Evolutionary conservation across 2,329 filamentous ascomycete genomes (phyloP), one percentile per base, ranked within the genome.

Genomic region (Claviceps sorghi): DNA sequence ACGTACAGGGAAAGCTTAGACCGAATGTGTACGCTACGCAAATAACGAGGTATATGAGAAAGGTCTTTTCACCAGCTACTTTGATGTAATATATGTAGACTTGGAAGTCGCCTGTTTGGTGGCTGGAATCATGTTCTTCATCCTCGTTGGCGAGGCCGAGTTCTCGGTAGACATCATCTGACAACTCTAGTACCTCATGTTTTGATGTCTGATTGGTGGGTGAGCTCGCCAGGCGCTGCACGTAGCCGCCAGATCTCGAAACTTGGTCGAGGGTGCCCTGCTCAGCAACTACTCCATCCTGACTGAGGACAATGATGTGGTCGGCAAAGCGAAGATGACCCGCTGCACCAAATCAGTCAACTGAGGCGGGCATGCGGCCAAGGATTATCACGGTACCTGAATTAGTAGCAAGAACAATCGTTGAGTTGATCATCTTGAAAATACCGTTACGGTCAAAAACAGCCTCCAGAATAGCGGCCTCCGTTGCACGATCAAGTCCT

Each of bases 401-500:
- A 47, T 62, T 64, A 11, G 64, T 65, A 4, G 61, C 57, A 41
- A 65, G 47, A 2, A 67, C 55, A 2, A 63, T 55, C 0, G 65
- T 63, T 1, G 55, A 49, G 2, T 56, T 53, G n/a, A 57, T 52
- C 10, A 2, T 54, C 42, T 53, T 55, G 9, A 66, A 53, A 10
- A 71, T 50, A 0, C 68, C 67, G n/a, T 58, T 58, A 4, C 30
- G 29, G 1, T 64, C 62, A 49, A 72, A 68, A 0, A 71, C 63
- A 2, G 59, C 58, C 0, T 61, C 56, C 36, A 70, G 67, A 1
- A 72, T 65, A 10, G 63, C 61, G 26, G 65, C 58, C 47, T 70
- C 67, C 0, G 70, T 72, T 8, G 66, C 58, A 6, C 62, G 58
- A 50, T 70, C 68, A 2, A 69, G 60, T 3, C 65, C 66, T 1